A percentile compares a stretch with the other conserved stretches of the same genome.
Evolutionary conservation across 202 grass and related monocot species (phyloP).

Genomic region (Zoysia matrella): DNA sequence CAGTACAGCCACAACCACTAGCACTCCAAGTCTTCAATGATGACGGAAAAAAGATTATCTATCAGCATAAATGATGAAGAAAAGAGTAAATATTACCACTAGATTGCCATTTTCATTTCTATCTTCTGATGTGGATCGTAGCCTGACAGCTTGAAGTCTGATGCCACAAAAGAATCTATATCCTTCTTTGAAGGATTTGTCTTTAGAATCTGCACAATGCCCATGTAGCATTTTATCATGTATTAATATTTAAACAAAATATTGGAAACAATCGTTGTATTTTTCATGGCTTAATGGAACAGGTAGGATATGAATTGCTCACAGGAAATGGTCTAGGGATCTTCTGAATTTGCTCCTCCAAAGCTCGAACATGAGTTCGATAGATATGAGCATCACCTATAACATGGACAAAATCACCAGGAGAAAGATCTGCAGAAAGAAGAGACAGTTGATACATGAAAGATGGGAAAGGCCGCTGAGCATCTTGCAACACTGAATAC

Average conservation of each 20-base stretch:
- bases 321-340: constrained; percentile 90
- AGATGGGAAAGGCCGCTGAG: not conserved
- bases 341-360: constrained; percentile 91
- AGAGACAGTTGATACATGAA: not conserved
- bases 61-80: not conserved
- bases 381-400: constrained; percentile 80
- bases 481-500: constrained; percentile 20
- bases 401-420: constrained; percentile 79
- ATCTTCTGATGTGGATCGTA: constrained; percentile 92
- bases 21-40: not conserved
- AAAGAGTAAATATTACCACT: constrained; percentile 35
- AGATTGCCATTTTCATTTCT: constrained; percentile 91
- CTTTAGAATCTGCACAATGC: constrained; percentile 66
- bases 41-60: not conserved
- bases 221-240: not conserved
- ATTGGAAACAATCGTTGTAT: not conserved
- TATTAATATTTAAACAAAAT: not conserved
- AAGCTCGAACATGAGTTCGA: constrained; percentile 72
- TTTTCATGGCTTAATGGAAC: not conserved
- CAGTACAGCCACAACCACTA: not conserved
- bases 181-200: constrained; percentile 72
- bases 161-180: constrained; percentile 84
- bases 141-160: constrained; percentile 76
- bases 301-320: constrained; percentile 20
- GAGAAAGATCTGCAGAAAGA: constrained; percentile 52